phyloP scores from a whole-genome alignment of 2,329 filamentous ascomycete genomes.

The Aspergillus fischeri region DNA sequence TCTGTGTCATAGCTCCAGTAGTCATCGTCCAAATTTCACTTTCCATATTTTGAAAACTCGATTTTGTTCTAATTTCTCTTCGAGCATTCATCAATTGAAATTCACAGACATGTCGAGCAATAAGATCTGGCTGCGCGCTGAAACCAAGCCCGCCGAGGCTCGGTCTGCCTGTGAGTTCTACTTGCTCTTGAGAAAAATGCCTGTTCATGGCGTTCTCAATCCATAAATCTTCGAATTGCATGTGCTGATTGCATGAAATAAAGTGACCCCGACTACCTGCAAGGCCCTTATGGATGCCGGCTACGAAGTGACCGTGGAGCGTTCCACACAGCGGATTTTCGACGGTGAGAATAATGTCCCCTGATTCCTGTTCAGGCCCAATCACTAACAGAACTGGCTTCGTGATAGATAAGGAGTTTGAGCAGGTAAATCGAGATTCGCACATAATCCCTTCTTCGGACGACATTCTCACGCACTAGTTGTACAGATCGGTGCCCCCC shows the following conservation, averaged over 20 bases:
- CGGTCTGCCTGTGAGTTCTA: constrained; percentile 44
- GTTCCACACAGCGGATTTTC: constrained; percentile 61
- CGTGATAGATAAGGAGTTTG: constrained; percentile 31
- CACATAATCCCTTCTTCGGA: not conserved
- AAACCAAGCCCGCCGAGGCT: constrained; percentile 57
- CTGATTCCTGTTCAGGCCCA: not conserved
- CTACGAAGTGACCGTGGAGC: constrained; percentile 65
- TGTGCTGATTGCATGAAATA: constrained; percentile 6
- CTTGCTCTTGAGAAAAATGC: not conserved
- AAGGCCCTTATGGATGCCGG: constrained; percentile 65
- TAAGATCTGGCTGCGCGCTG: constrained; percentile 54
- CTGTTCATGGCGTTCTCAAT: not conserved
- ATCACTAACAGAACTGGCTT: constrained; percentile 6
- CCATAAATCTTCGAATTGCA: not conserved
- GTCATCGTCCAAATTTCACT: constrained; percentile 7
- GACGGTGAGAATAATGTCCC: constrained; percentile 30
- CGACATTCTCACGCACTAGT: not conserved
- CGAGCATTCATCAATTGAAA: constrained; percentile 9
- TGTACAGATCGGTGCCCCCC: constrained; percentile 55
- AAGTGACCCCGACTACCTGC: constrained; percentile 49
- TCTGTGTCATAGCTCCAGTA: constrained; percentile 24
- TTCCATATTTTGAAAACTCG: constrained; percentile 4
- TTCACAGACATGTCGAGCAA: constrained; percentile 29
- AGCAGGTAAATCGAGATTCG: constrained; percentile 23
- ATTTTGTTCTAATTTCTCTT: constrained; percentile 1